Percentiles rank a stretch among this genome's conserved stretches.
Conservation (phyloP, 116 monocot species). For the Iris pallida region DNA sequence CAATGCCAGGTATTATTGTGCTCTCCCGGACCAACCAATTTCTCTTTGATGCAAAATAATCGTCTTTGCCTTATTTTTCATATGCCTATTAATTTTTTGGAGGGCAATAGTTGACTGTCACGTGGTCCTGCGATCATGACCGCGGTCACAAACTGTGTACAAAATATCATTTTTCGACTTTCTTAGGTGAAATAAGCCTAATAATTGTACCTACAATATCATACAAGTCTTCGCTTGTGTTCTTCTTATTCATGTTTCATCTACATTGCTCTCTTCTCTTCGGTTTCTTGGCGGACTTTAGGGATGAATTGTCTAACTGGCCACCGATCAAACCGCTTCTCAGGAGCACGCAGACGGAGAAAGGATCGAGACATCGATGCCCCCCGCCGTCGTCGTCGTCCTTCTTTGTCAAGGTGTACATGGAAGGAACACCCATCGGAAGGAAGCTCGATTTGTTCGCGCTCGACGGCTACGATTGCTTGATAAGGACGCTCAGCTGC, state of each 20-base stretch:
- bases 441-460: constrained; percentile 47
- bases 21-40: no score
- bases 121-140: background rate
- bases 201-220: no score
- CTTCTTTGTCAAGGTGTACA: constrained; percentile 68
- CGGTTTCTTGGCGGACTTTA: constrained; percentile 4
- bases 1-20: constrained; percentile 40
- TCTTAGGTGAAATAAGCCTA: no score
- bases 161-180: no score
- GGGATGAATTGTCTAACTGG: constrained; percentile 34
- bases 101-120: no score
- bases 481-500: constrained; percentile 28
- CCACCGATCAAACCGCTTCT: constrained; percentile 54
- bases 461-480: constrained; percentile 30
- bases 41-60: no score
- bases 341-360: constrained; percentile 29
- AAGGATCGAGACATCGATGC: background rate
- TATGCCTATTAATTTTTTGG: no score
- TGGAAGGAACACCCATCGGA: constrained; percentile 65
- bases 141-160: background rate
- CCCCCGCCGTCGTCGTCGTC: constrained; percentile 12
- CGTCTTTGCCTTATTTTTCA: no score
- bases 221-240: background rate
- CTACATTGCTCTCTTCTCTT: constrained; percentile 4
- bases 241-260: background rate